Evolutionary conservation across 1,284 basidiomycete species (phyloP), one percentile per base, ranked within the genome.

Genomic region (Apiotrichum mycotoxinovorans): DNA sequence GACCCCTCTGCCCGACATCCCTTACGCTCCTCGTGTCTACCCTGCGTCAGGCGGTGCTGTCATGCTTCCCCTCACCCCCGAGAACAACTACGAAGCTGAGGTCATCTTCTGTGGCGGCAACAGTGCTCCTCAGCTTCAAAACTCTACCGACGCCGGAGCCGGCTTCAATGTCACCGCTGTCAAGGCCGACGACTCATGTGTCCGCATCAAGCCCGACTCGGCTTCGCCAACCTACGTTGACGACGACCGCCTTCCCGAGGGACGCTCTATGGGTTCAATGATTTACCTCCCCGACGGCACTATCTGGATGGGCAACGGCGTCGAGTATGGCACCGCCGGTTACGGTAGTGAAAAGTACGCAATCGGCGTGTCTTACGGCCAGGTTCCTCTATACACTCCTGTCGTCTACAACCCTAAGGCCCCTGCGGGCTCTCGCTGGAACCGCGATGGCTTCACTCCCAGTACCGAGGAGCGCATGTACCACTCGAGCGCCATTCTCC

Each of bases 61-160:
- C 54, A 92, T 97, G 89, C 80, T 95, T 9, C 92, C 94, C 1
- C 80, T 97, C 43, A 94, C 90, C 0, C 89, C 90, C 7, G 86
- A 82, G 49, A 95, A 96, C 81, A 87, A 90, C 77, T 97, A 89
- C 79, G 84, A 81, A 0, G 88, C 88, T 1, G 91, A 91, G 0
- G 78, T 96, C 60, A 73, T 95, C 50, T 94, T 95, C 80, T 96
- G 91, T 68, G 92, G 91, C 61, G 92, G 92, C 41, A 83, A 30
- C 30, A 12, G 83, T 9, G 80, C 52, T 35, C 87, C 77, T 83
- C 54, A 61, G 51, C 67, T 72, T 49, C 56, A 58, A 26, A 69
- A 69, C 37, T 70, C 73, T 17, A 58, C 64, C 18, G 76, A 78
- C 51, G 73, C 69, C 38, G 70, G 70, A 30, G 68, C 73, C 1